Conservation (phyloP, 495 filamentous ascomycete genomes). For the Penicillium coprophilum region DNA sequence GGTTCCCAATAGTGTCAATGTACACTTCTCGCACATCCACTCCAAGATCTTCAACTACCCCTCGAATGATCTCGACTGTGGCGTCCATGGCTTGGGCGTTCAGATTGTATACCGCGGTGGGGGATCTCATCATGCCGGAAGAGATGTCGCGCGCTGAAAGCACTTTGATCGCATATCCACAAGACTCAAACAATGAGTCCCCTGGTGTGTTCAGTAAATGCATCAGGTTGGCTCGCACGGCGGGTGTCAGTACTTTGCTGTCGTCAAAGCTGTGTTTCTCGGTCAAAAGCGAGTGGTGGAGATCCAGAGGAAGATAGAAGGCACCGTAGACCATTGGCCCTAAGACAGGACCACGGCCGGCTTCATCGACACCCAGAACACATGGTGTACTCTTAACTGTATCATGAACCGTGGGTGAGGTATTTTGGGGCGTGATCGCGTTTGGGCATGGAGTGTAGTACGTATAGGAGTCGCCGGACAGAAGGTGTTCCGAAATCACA, state of each 20-base stretch:
- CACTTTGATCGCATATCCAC: constrained; percentile 78
- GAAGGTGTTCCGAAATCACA: constrained; percentile 58
- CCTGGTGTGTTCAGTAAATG: constrained; percentile 63
- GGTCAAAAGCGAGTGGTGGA: constrained; percentile 71
- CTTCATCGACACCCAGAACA: constrained; percentile 90
- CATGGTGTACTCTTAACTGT: constrained; percentile 46
- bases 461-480: constrained; percentile 77
- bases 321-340: constrained; percentile 97
- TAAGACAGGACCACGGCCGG: constrained; percentile 89
- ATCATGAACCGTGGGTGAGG: constrained; percentile 18
- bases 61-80: constrained; percentile 78
- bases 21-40: constrained; percentile 87
- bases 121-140: constrained; percentile 72
- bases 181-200: constrained; percentile 63
- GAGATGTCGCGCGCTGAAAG: constrained; percentile 85
- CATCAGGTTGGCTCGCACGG: constrained; percentile 74
- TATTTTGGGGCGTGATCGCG: constrained; percentile 43
- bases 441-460: constrained; percentile 72
- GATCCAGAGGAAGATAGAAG: constrained; percentile 72
- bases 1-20: constrained; percentile 90
- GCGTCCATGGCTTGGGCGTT: constrained; percentile 99
- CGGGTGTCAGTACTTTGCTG: constrained; percentile 80
- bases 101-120: constrained; percentile 71
- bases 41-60: constrained; percentile 64
- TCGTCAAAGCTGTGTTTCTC: constrained; percentile 83